Evolutionary conservation across 371 early-diverging fungal genomes (phyloP).

Genomic region (Amoeboaphelidium protococcarum): DNA sequence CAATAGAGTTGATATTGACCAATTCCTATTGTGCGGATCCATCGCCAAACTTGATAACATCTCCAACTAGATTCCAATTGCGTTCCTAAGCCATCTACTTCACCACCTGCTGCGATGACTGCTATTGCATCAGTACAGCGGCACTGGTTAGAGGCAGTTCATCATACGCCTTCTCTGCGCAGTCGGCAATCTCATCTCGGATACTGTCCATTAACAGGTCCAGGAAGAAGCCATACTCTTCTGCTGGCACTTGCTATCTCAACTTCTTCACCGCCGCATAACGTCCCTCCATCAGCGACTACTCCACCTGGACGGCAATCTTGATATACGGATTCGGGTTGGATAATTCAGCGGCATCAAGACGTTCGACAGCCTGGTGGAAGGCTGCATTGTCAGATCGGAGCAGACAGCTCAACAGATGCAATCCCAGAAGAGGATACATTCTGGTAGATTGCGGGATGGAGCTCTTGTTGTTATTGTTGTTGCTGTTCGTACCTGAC

Average conservation of each 20-base stretch:
- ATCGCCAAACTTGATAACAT: too few species aligned
- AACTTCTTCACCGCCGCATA: slow-evolving; percentile 85
- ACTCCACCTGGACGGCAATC: slow-evolving; percentile 69
- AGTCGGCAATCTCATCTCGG: slow-evolving; percentile 76
- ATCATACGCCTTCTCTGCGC: slow-evolving; percentile 70
- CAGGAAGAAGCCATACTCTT: slow-evolving; percentile 69
- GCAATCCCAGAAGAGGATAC: slow-evolving; percentile 66
- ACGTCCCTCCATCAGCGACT: slow-evolving; percentile 84
- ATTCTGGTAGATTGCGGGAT: slow-evolving; percentile 49
- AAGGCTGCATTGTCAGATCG: slow-evolving; percentile 84
- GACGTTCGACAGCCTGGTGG: slow-evolving; percentile 68
- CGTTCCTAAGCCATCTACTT: slow-evolving; percentile 45
- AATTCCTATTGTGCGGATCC: slow-evolving; percentile 17
- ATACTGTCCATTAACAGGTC: slow-evolving; percentile 62
- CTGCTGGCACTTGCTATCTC: slow-evolving; percentile 52
- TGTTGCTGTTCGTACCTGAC: too few species aligned
- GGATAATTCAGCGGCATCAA: slow-evolving; percentile 36
- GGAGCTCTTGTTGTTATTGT: slow-evolving; percentile 14
- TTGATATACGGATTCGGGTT: slow-evolving; percentile 49
- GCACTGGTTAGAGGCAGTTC: slow-evolving; percentile 62
- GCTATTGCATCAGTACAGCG: slow-evolving; percentile 58
- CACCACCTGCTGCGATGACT: slow-evolving; percentile 37
- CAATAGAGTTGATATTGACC: slow-evolving; percentile 43
- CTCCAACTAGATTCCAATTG: too few species aligned
- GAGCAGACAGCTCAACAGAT: slow-evolving; percentile 64